Conservation (phyloP, 1,139 yeast genomes). For the Trichomonascaceae sp. region DNA sequence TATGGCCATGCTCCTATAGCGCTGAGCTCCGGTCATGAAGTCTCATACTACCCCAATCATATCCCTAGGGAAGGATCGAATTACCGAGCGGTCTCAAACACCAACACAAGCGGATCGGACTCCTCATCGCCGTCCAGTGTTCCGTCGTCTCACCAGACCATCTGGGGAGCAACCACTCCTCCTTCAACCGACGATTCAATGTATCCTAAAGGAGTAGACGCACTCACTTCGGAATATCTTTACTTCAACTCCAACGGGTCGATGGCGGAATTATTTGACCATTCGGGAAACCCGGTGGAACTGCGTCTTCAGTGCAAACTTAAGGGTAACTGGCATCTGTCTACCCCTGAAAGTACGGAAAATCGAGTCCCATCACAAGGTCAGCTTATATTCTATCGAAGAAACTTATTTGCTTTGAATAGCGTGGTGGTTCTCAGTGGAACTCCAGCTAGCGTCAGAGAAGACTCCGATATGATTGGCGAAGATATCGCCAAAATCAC, state of each 20-base stretch:
- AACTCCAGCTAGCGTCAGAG: constrained; percentile 5
- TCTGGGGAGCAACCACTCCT: background rate
- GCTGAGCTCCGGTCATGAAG: background rate
- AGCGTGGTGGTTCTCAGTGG: constrained; percentile 16
- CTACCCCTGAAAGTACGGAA: background rate
- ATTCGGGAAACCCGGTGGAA: constrained; percentile 7
- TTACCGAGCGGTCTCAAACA: background rate
- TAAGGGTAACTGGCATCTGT: constrained; percentile 11
- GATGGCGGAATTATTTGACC: constrained; percentile 4
- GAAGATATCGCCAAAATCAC: constrained; percentile 7
- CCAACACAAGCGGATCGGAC: background rate
- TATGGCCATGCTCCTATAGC: background rate
- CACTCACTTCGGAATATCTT: constrained; percentile 1
- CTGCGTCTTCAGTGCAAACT: constrained; percentile 5
- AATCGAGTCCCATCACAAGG: background rate
- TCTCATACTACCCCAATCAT: background rate
- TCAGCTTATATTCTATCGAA: constrained; percentile 27
- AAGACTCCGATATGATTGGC: background rate
- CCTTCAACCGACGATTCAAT: background rate
- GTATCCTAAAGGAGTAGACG: background rate
- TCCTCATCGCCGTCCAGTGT: background rate
- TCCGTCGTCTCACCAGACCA: background rate
- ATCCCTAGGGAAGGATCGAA: background rate
- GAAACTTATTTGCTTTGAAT: constrained; percentile 28
- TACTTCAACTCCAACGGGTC: background rate